Evolutionary conservation across 768 basidiomycete genomes (phyloP).

Genomic region (Leccinellum rugosiceps): DNA sequence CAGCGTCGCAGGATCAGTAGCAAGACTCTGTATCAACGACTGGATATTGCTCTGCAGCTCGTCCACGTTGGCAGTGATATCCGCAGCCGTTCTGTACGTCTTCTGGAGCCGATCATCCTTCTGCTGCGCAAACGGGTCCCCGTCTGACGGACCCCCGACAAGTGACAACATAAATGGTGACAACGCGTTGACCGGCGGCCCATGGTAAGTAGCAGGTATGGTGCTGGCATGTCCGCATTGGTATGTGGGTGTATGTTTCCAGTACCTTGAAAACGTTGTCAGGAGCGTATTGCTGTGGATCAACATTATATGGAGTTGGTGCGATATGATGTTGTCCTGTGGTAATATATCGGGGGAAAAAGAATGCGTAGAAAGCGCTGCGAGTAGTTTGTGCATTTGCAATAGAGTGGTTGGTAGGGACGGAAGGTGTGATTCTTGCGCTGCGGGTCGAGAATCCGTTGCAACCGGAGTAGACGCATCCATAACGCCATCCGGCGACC

Average conservation of each 20-base stretch:
- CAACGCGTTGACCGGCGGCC: slow-evolving; percentile 18
- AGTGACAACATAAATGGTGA: slow-evolving; percentile 25
- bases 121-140: slow-evolving; percentile 33
- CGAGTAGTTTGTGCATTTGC: slow-evolving; percentile 58
- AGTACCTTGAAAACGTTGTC: background rate
- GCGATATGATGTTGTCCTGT: slow-evolving; percentile 22
- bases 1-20: slow-evolving; percentile 48
- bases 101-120: slow-evolving; percentile 46
- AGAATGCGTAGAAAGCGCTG: slow-evolving; percentile 35
- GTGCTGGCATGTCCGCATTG: slow-evolving; percentile 10
- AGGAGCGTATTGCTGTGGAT: slow-evolving; percentile 7
- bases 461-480: slow-evolving; percentile 16
- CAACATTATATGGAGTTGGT: slow-evolving; percentile 27
- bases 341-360: slow-evolving; percentile 24
- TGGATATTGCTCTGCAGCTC: slow-evolving; percentile 66
- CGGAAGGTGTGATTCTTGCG: slow-evolving; percentile 16
- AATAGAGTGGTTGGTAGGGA: slow-evolving; percentile 47
- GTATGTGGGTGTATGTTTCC: background rate
- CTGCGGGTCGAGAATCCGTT: slow-evolving; percentile 9
- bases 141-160: slow-evolving; percentile 24
- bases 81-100: slow-evolving; percentile 56
- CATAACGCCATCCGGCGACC: slow-evolving; percentile 39
- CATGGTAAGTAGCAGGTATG: slow-evolving; percentile 20
- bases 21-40: slow-evolving; percentile 67
- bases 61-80: slow-evolving; percentile 72